phyloP scores from a whole-genome alignment of 257 asterid species.

The Hygrophila difformis region DNA sequence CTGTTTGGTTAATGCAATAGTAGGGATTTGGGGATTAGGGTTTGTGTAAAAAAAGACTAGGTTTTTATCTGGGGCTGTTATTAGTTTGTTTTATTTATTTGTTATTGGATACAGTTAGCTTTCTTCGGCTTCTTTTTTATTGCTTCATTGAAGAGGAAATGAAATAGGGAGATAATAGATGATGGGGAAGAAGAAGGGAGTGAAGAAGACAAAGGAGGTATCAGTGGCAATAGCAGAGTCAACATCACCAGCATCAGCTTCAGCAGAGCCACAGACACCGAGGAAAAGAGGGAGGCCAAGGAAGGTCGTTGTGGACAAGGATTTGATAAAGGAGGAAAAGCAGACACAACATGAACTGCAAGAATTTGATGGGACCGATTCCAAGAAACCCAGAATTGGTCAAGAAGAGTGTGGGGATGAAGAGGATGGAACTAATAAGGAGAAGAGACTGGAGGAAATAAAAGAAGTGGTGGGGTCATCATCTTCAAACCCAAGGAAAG shows the following conservation, averaged over 20 bases:
- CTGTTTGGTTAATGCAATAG: neutral
- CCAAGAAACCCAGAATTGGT: conserved; percentile 26
- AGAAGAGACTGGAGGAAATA: conserved; percentile 18
- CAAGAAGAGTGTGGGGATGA: conserved; percentile 17
- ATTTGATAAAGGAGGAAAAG: conserved; percentile 16
- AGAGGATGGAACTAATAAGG: conserved; percentile 11
- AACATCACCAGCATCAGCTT: no score
- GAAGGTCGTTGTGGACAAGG: conserved; percentile 24
- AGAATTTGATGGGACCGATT: conserved; percentile 18
- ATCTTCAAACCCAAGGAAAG: conserved; percentile 10
- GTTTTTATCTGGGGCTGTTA: neutral
- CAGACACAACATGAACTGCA: conserved; percentile 7
- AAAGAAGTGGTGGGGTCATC: conserved; percentile 16
- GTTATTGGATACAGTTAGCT: neutral
- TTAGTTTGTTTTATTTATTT: neutral
- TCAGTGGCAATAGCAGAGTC: conserved; percentile 48
- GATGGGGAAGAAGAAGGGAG: conserved; percentile 46
- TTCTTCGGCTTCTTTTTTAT: neutral
- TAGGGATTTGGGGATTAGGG: no score
- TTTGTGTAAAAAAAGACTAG: neutral
- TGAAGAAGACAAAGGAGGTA: conserved; percentile 42
- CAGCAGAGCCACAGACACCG: conserved; percentile 29
- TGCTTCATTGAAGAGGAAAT: neutral
- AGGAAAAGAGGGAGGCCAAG: conserved; percentile 73
- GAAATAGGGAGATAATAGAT: conserved; percentile 9